Evolutionary conservation across 2,329 filamentous ascomycete species (phyloP), one percentile per base, ranked within the genome.

Genomic region (Hirsutella thompsonii): DNA sequence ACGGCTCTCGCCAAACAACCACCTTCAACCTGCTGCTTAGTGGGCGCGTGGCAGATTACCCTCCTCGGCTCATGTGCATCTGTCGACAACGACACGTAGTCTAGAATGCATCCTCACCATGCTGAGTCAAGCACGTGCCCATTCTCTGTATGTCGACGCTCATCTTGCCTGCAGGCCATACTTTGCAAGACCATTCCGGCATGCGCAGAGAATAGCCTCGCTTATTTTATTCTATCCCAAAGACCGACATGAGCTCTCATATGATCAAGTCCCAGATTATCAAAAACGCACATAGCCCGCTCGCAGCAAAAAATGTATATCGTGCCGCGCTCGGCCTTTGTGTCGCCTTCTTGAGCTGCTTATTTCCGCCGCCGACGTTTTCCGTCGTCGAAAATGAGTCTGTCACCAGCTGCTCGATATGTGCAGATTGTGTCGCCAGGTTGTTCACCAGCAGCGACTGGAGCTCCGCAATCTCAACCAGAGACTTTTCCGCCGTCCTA

Each of bases 401-500:
- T 35, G 80, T 70, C 26, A 94, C 86, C 18, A 98, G 70, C 57
- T 92, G 84, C 45, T 88, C 83, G 47, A 98, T 94, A 52, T 92
- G 82, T 42, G 86, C 87, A 41, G 85, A 83, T 56, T 98, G 92
- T 13, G 82, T 81, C 32, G 81, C 75, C 19, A 98, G 73, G 55
- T 95, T 94, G 52, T 77, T 78, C 33, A 92, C 86, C 11, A 98
- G 79, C 41, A 90, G 80, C 42, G 84, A 86, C 58, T 98, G 92
- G 39, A 98, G 69, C 56, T 94, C 88, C 8, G 87, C 83, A 47
- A 98, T 95, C 59, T 98, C 92, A 3, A 94, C 62, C 5, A 98
- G 72, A 1, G 88, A 94, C 57, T 84, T 86, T 59, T 98, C 88
- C 0, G 88, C 88, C 20, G 82, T 83, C 54, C 86, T 94, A 54